Base-by-base conservation (phyloP, 768 basidiomycete genomes). In the Clitopilus hobsonii region DNA sequence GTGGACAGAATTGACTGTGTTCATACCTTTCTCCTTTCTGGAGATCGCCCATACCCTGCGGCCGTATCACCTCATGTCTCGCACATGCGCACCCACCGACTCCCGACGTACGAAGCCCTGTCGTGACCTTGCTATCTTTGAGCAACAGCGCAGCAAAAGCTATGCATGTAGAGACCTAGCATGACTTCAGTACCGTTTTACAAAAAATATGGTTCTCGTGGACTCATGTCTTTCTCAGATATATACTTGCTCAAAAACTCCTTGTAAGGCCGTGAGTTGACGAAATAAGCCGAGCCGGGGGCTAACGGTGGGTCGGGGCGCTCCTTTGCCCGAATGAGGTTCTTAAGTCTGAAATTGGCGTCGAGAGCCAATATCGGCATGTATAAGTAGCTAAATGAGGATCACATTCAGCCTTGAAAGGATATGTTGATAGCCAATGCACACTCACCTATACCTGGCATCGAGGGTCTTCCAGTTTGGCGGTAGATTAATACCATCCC, bases 1-100 rank as follows among this genome's bases (percentile, higher is more conserved):
- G 6, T 16, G 14, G 16, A 14, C 24, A 50, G 26, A 51, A 25
- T n/a, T 28, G 18, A 24, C 16, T 16, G 24, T 18, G 38, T 30
- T 51, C 58, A 25, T 24, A 60, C 63, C n/a, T 38, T 54, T 61
- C 63, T 1, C 63, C 63, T 50, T 64, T 65, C 38, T 62, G 60
- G 5, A 67, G 45, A 51, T 67, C 63, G 0, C 61, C 66, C 0
- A 54, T 58, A 0, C 62, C 60, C 54, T 60, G 60, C 24, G 41
- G 51, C 0, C 60, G 55, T 3, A 64, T 48, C 2, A 65, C 28
- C 7, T 16, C 23, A 54, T 66, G 65, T 2, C 62, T 25, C 8
- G 65, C 55, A 38, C 65, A 61, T 18, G 52, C 38, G n/a, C 49
- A 38, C 6, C 24, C 26, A 16, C 48, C 56, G 8, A 54, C 49